phyloP scores from a whole-genome alignment of 1,284 basidiomycete genomes.

The Gomphus bonarii region DNA sequence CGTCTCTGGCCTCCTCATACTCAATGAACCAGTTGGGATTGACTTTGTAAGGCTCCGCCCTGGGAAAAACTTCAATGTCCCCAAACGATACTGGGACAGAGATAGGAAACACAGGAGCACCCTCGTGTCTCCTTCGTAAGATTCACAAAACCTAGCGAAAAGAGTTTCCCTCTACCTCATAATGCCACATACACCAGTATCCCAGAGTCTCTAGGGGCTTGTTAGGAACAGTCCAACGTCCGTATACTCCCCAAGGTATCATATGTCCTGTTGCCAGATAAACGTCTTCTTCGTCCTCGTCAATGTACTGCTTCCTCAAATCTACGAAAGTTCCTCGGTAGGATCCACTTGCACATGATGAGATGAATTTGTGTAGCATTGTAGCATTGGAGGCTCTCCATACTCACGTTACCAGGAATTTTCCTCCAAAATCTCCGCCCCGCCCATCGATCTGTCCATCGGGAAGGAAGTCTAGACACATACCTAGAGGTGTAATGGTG shows the following conservation, averaged over 20 bases:
- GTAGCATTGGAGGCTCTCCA: no score
- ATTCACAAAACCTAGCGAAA: neutral
- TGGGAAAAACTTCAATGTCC: neutral
- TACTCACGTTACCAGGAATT: conserved; percentile 3
- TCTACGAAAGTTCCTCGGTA: neutral
- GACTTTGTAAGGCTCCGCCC: neutral
- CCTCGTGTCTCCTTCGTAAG: neutral
- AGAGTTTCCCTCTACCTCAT: neutral
- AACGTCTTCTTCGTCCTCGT: conserved; percentile 1
- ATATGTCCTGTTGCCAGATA: conserved; percentile 5
- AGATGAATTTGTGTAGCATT: neutral
- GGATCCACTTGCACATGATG: neutral
- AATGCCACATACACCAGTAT: neutral
- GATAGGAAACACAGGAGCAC: neutral
- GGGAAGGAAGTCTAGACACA: conserved; percentile 5
- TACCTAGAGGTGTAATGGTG: neutral
- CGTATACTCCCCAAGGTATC: conserved; percentile 8
- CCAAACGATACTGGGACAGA: neutral
- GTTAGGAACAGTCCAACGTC: neutral
- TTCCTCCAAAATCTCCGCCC: conserved; percentile 6
- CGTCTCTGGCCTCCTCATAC: neutral
- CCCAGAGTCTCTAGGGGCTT: neutral
- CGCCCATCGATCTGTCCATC: neutral
- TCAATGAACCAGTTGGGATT: conserved; percentile 7
- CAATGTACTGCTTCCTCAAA: conserved; percentile 3